phyloP scores from a whole-genome alignment of 2,329 filamentous ascomycete genomes.

The Blumeria graminis region DNA sequence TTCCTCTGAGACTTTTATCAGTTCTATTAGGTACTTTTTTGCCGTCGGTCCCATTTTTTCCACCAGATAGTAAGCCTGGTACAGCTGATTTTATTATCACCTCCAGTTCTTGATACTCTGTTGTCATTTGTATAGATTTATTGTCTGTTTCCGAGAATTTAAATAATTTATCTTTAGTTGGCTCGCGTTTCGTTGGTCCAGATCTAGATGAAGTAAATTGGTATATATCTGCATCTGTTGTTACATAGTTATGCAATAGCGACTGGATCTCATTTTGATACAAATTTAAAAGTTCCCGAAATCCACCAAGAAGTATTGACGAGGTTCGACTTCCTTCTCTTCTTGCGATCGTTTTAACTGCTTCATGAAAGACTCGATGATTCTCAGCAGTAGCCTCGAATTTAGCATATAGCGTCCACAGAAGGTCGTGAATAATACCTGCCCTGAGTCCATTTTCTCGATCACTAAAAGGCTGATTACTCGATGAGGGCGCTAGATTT shows the following conservation, averaged over 20 bases:
- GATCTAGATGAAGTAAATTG: slow-evolving; percentile 43
- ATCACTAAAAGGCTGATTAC: slow-evolving; percentile 36
- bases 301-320: slow-evolving; percentile 52
- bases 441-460: slow-evolving; percentile 54
- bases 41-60: slow-evolving; percentile 21
- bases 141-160: slow-evolving; percentile 65
- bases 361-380: slow-evolving; percentile 80
- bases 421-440: slow-evolving; percentile 70
- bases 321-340: slow-evolving; percentile 46
- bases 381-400: slow-evolving; percentile 95
- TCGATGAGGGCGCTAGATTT: slow-evolving; percentile 23
- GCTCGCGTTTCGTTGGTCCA: slow-evolving; percentile 10
- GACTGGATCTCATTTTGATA: slow-evolving; percentile 96
- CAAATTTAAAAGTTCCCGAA: slow-evolving; percentile 92
- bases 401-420: slow-evolving; percentile 84
- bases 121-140: slow-evolving; percentile 53
- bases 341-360: slow-evolving; percentile 62
- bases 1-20: slow-evolving; percentile 18
- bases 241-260: slow-evolving; percentile 83
- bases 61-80: slow-evolving; percentile 64
- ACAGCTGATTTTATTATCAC: slow-evolving; percentile 78
- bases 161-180: slow-evolving; percentile 36
- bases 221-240: slow-evolving; percentile 61
- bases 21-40: slow-evolving; percentile 17
- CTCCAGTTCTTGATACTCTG: slow-evolving; percentile 74